These are phyloP conservation scores for Fusarium falciforme DNA, from an alignment of 2,329 filamentous ascomycete genomes.

Conservation along the genomic window DNA sequence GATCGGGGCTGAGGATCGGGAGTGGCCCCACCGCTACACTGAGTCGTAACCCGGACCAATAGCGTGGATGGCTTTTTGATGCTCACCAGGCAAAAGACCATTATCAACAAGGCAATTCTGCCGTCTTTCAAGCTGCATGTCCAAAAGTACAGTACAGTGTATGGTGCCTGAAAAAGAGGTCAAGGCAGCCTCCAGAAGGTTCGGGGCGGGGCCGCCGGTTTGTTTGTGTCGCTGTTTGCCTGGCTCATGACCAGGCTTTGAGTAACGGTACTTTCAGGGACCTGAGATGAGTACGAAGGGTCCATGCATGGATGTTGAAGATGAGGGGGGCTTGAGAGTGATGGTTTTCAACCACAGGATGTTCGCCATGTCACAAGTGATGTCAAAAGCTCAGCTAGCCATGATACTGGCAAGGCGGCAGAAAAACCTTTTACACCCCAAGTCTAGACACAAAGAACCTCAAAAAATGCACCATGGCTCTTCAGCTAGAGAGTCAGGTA, in stretches of 20 bases:
- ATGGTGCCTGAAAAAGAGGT: not conserved
- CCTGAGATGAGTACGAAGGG: not conserved
- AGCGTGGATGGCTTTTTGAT: not conserved
- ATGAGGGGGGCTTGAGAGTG: not conserved
- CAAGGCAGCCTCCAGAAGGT: not conserved
- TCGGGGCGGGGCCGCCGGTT: not conserved
- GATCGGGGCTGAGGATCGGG: not conserved
- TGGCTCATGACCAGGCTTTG: not conserved
- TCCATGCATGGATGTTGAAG: not conserved
- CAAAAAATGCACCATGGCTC: not conserved
- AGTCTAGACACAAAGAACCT: not conserved
- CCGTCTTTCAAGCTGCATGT: not conserved
- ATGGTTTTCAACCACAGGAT: not conserved
- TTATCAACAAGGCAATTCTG: not conserved
- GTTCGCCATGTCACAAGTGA: not conserved
- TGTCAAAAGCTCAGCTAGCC: not conserved
- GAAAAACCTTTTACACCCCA: not conserved
- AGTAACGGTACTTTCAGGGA: not conserved
- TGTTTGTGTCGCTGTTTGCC: not conserved
- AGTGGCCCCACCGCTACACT: slow-evolving; percentile 1
- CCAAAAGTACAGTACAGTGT: not conserved
- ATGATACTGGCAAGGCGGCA: not conserved
- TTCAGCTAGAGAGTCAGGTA: slow-evolving; percentile 5
- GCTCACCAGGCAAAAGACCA: not conserved
- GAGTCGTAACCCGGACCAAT: slow-evolving; percentile 11